Conservation (phyloP, 2,329 filamentous ascomycete species). For the Elsinoe necatrix region DNA sequence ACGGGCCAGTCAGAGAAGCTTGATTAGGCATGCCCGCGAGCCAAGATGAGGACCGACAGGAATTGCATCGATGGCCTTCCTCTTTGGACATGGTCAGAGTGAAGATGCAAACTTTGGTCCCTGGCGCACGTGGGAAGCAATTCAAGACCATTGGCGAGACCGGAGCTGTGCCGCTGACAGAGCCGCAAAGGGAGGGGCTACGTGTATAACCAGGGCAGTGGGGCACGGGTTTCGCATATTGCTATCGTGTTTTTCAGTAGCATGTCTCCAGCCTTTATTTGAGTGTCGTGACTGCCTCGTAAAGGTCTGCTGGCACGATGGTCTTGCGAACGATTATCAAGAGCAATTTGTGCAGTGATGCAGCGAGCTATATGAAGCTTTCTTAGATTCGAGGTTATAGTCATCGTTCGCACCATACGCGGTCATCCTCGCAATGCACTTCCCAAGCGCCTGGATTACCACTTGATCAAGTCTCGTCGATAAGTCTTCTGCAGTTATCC, state of each 20-base stretch:
- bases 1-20: slow-evolving; percentile 4
- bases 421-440: no score
- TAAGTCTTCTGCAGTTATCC: no score
- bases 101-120: not conserved
- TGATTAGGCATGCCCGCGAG: slow-evolving; percentile 11
- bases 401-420: no score
- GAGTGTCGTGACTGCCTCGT: not conserved
- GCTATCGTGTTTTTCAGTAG: not conserved
- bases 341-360: no score
- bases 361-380: no score
- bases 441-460: no score
- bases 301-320: no score
- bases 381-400: no score
- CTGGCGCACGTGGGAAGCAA: not conserved
- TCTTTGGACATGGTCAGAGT: not conserved
- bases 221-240: not conserved
- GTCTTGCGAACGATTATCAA: no score
- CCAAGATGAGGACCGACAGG: not conserved
- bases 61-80: not conserved
- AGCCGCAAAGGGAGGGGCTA: not conserved
- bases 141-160: not conserved
- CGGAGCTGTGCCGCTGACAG: not conserved
- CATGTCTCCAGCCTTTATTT: not conserved
- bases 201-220: not conserved
- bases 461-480: no score